Evolutionary conservation across 106 monocot species (phyloP), one percentile per base, ranked within the genome.

Genomic region (Posidonia australis): DNA sequence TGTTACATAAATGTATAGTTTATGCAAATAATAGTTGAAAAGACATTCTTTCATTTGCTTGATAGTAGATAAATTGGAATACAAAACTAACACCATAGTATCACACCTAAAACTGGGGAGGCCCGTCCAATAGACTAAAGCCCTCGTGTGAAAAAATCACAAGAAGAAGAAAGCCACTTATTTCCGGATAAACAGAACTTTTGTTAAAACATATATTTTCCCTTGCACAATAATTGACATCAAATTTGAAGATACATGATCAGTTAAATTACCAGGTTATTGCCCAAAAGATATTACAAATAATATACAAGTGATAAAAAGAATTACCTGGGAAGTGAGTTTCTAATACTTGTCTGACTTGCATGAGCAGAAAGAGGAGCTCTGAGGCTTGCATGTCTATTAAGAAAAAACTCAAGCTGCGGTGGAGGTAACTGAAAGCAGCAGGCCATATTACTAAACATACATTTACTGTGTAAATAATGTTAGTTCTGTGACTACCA

Each of bases 351-450:
- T 10, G 67, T 72, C 68, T 91, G 87, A 77, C 67, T 88, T 52
- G 83, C 98, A 83, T 77, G 73, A 47, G 81, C 63, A 71, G 77
- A 69, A 73, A 98, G 87, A 60, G 82, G 83, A 57, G 51, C 67
- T 58, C 79, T 63, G 47, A 98, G 61, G 63, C 81, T 85, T 62
- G 81, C 23, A 68, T 88, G 74, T 72, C 70, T 87, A 59, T 68
- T 83, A 54, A 98, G 79, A 57, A 75, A 78, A 78, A 52, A 74
- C 69, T 98, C 98, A 69, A 98, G 91, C 47, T 87, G 91, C 30
- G 68, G 65, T 14, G 85, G 62, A n/a, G 98, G 98, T 64, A 91
- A 74, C 98, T 91, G 80, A 58, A 81, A 69, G 18, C 17, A 75
- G 9, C 28, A 74, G 41, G 5, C 12, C 28, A 58, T 36, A 7